Percentiles rank a stretch among this genome's conserved stretches.
phyloP scores from a whole-genome alignment of 2,329 filamentous ascomycete genomes.

The Monosporascus sp. region DNA sequence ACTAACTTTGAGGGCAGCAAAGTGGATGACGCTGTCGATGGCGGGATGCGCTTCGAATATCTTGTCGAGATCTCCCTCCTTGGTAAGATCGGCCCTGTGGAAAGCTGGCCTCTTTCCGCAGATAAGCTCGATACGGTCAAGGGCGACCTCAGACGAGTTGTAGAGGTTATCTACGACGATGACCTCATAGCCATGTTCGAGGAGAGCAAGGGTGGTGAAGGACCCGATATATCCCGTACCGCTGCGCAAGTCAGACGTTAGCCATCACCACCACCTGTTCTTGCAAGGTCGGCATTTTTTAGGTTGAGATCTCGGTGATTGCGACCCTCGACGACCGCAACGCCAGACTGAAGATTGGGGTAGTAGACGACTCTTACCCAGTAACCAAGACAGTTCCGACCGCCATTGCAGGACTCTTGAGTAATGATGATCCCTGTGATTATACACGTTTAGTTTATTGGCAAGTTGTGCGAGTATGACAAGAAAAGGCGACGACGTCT shows the following conservation, averaged over 20 bases:
- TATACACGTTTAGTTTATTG: too few species aligned
- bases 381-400: conserved; percentile 87
- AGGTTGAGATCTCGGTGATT: not conserved
- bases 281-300: not conserved
- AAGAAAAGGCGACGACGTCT: too few species aligned
- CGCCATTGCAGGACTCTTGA: conserved; percentile 51
- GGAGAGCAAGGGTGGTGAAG: conserved; percentile 87
- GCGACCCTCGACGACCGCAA: too few species aligned
- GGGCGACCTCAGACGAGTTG: conserved; percentile 87
- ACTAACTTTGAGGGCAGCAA: conserved; percentile 87
- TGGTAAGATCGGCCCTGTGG: conserved; percentile 81
- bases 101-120: conserved; percentile 82
- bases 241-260: conserved; percentile 44
- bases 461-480: too few species aligned
- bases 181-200: conserved; percentile 92
- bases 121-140: conserved; percentile 94
- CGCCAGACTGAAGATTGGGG: not conserved
- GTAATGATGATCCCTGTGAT: not conserved
- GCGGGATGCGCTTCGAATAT: conserved; percentile 85
- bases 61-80: conserved; percentile 75
- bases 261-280: not conserved
- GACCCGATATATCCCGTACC: conserved; percentile 99
- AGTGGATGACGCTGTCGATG: conserved; percentile 98
- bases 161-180: conserved; percentile 95
- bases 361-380: conserved; percentile 57